Evolutionary conservation across 208 protist species (phyloP).

Genomic region (Crithidia acanthocephali): DNA sequence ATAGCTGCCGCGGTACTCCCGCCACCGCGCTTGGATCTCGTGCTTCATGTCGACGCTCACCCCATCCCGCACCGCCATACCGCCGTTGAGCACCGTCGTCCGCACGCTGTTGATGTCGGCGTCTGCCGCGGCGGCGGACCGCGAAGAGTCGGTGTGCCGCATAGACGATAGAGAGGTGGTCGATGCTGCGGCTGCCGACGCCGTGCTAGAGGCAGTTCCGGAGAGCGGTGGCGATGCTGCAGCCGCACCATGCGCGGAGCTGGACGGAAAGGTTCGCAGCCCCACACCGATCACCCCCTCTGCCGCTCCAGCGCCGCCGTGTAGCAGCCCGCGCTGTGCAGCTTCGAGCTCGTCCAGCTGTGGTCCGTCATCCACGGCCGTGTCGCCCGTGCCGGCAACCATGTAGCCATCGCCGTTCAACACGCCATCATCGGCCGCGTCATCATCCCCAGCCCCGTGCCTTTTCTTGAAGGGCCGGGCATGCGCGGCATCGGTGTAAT

Average conservation of each 20-base stretch:
- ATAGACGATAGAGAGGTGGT: too few species aligned
- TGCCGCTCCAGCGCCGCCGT: not conserved
- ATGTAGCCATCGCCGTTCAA: conserved; percentile 7
- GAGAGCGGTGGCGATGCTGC: not conserved
- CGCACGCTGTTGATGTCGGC: conserved; percentile 3
- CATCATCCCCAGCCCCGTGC: too few species aligned
- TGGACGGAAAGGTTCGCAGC: not conserved
- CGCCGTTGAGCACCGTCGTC: not conserved
- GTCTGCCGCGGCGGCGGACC: too few species aligned
- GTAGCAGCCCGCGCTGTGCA: not conserved
- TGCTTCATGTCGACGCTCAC: conserved; percentile 7
- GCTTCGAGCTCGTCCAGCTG: not conserved
- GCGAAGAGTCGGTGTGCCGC: too few species aligned
- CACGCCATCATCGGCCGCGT: not conserved
- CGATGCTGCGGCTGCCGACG: too few species aligned
- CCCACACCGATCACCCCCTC: not conserved
- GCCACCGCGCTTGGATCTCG: conserved; percentile 21
- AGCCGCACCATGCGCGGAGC: not conserved
- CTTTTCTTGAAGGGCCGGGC: not conserved
- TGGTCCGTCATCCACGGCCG: not conserved
- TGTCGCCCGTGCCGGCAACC: conserved; percentile 12
- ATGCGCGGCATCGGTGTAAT: conserved; percentile 9
- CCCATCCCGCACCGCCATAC: not conserved
- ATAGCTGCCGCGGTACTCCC: conserved; percentile 24
- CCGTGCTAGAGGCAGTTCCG: not conserved